A percentile compares a stretch with the other conserved stretches of the same genome.
phyloP scores from a whole-genome alignment of 1,284 basidiomycete genomes.

The Ustilago sp. region DNA sequence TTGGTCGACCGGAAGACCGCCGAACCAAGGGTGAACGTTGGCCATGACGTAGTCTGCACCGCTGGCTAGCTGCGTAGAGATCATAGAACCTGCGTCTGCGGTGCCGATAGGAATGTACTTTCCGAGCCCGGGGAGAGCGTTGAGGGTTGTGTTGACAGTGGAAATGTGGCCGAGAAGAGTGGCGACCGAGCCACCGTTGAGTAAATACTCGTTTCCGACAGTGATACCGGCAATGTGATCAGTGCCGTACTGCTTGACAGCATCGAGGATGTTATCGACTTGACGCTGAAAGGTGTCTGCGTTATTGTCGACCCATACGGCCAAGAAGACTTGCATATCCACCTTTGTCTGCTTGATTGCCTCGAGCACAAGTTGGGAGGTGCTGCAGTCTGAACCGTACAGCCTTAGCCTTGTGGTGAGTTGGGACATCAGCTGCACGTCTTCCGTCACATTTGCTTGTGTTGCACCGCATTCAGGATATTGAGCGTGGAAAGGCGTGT shows the following conservation, averaged over 20 bases:
- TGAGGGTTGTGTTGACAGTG: conserved; percentile 74
- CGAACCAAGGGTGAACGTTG: conserved; percentile 83
- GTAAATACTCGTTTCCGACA: conserved; percentile 70
- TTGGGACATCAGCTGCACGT: conserved; percentile 71
- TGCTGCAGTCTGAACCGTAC: conserved; percentile 73
- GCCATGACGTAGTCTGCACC: conserved; percentile 78
- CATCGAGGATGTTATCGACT: conserved; percentile 76
- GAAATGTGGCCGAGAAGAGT: conserved; percentile 77
- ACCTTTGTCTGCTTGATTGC: conserved; percentile 90
- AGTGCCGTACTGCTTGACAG: conserved; percentile 82
- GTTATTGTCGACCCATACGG: conserved; percentile 79
- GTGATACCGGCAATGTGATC: conserved; percentile 83
- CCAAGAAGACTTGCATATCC: conserved; percentile 86
- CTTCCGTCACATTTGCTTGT: conserved; percentile 71
- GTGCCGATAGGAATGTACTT: conserved; percentile 81
- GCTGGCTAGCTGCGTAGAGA: conserved; percentile 79
- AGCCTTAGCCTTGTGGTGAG: conserved; percentile 66
- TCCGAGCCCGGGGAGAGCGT: conserved; percentile 66
- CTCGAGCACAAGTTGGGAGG: conserved; percentile 75
- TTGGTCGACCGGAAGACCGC: conserved; percentile 77
- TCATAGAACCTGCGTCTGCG: conserved; percentile 81
- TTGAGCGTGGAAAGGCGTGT: conserved; percentile 59
- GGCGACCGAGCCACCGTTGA: conserved; percentile 39
- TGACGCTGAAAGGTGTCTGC: conserved; percentile 80
- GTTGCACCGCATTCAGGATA: conserved; percentile 71